Conservation (phyloP, 345 rosid genomes). For the Murraya paniculata region DNA sequence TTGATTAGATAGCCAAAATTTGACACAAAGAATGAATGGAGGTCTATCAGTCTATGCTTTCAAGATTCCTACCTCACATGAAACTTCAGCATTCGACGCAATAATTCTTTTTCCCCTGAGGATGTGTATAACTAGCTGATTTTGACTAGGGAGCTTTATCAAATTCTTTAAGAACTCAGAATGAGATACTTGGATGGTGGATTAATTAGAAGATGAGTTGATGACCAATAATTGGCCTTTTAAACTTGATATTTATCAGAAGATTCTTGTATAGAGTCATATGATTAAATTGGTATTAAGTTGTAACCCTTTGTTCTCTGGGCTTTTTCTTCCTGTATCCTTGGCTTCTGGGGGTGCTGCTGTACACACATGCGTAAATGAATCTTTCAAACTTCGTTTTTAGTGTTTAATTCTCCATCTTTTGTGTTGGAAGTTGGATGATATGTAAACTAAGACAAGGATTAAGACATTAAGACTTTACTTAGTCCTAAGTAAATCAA, state of each 20-base stretch:
- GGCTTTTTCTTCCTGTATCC: conserved; percentile 14
- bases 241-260: background rate
- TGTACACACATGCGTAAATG: background rate
- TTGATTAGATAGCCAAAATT: conserved; percentile 27
- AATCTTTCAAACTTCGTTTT: background rate
- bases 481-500: background rate
- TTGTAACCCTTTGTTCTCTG: background rate
- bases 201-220: background rate
- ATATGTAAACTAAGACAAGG: background rate
- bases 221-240: background rate
- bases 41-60: background rate
- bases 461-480: background rate
- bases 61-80: conserved; percentile 15
- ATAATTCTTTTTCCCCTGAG: background rate
- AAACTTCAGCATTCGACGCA: background rate
- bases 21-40: background rate
- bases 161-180: background rate
- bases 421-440: background rate
- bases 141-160: conserved; percentile 6
- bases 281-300: conserved; percentile 16
- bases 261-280: background rate
- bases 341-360: background rate
- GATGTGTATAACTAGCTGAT: background rate
- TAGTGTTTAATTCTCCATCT: background rate
- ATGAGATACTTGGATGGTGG: background rate